Evolutionary conservation across 805 yeast species (phyloP), one percentile per base, ranked within the genome.

Genomic region (Lipomyces japonicus): DNA sequence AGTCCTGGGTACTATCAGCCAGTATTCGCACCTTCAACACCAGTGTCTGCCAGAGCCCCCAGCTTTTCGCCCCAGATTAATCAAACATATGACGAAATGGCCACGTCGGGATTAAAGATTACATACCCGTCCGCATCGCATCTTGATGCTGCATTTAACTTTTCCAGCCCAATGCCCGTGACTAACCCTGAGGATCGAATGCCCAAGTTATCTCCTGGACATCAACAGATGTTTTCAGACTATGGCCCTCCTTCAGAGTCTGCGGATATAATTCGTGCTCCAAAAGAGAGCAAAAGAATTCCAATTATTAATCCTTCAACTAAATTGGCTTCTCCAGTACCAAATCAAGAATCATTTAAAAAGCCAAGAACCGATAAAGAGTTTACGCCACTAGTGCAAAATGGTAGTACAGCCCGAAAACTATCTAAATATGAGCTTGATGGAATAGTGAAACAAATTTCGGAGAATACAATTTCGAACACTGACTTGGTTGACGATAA

Each of bases 341-440:
- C 38, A 28, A 25, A 25, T 2, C n/a, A 10, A 3, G 40, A 22
- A 14, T 21, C 30, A 4, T 24, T 18, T 25, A 28, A 9, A 16
- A 30, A n/a, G 16, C 12, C 16, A 21, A 32, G 30, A 19, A 6
- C 4, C 31, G n/a, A 25, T 23, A 14, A 25, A 19, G 21, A 39
- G 14, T 53, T 39, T 32, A 53, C 57, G 10, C 57, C 57, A 2
- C 26, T 53, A 16, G 51, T 53, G 38, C 53, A 50, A 38, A 50
- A 48, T 42, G 55, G 51, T 10, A 44, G 46, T 3, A 37, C 52
- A 1, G 57, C 57, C 2, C 39, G 39, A 25, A 51, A 53, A 32
- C 35, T 53, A 34, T 35, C 51, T 14, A 41, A 32, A 14, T 51
- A 44, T 12, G 46, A 53, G 36, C 30, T 53, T 16, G 54, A 53